Evolutionary conservation across 164 flowering plant species (phyloP), one percentile per base, ranked within the genome.

Genomic region (Pachysandra terminalis): DNA sequence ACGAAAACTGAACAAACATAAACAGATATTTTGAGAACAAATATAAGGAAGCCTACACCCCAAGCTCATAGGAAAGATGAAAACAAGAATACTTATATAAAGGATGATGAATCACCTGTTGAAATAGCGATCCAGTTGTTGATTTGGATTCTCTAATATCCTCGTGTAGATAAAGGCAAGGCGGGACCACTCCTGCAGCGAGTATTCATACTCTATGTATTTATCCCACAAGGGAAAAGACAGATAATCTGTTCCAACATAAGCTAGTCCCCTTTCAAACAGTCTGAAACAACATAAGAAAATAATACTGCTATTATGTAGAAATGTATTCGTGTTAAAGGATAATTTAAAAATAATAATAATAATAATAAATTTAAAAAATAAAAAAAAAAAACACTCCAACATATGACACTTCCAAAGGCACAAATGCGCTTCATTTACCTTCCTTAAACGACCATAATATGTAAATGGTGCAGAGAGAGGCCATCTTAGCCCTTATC

Each of bases 141-240:
- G 97, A 74, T 79, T 96, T 27, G 99, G 98, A 83, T 81, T 78
- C 82, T 96, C 98, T 64, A 96, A 73, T 71, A 96, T 88, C 72
- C 90, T 79, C 24, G 98, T 86, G 82, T 96, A 96, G 56, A 96
- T 88, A 79, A 76, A 70, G 63, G 98, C 97, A 69, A 96, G 89
- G 66, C 81, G 87, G 52, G 84, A 74, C 98, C 99, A 96, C 71
- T 90, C 90, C 76, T 89, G 91, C 74, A 88, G 97, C 40, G 89
- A 78, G 60, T 84, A 90, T 59, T 93, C 99, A 80, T 90, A 96
- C 68, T 96, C 99, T 51, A 96, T 90, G 67, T 85, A 93, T 74
- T 93, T 93, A 73, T 96, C 99, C 99, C 99, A 96, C 37, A 96
- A 87, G 3, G 97, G 82, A 72, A 68, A 81, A 59, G 96, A 96